These are phyloP conservation scores for Phoenix roebelenii DNA, from an alignment of 176 grass and related monocot genomes.

Conservation along the genomic window DNA sequence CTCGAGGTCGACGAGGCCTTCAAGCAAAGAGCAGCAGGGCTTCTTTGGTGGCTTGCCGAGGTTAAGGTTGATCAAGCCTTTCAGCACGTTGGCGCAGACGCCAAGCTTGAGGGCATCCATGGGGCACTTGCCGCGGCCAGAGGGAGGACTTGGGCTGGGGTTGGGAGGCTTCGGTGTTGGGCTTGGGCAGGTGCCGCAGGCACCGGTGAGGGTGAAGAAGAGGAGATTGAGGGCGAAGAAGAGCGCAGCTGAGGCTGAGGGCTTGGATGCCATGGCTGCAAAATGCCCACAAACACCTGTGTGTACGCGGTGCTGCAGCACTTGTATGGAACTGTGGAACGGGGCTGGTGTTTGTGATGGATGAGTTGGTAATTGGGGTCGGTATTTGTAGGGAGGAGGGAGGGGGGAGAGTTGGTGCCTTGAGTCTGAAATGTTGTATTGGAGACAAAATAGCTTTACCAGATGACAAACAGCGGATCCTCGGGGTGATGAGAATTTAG, in stretches of 20 bases:
- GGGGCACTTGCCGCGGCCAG: conserved; percentile 8
- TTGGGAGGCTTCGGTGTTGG: background rate
- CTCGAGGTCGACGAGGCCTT: conserved; percentile 26
- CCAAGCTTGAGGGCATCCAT: conserved; percentile 19
- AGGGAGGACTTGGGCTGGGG: background rate
- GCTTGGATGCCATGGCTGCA: conserved; percentile 24
- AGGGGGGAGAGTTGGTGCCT: too few relatives aligned
- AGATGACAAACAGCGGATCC: too few relatives aligned
- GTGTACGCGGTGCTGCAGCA: too few relatives aligned
- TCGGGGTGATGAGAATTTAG: too few relatives aligned
- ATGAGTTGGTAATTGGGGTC: too few relatives aligned
- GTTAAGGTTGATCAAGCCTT: conserved; percentile 8
- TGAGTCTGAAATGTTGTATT: too few relatives aligned
- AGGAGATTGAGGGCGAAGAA: conserved; percentile 25
- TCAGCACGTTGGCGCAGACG: conserved; percentile 23
- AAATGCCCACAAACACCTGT: background rate
- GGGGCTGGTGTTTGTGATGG: too few relatives aligned
- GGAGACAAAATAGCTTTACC: too few relatives aligned
- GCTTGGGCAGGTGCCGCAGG: conserved; percentile 15
- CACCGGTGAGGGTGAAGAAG: conserved; percentile 23
- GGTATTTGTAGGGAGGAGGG: too few relatives aligned
- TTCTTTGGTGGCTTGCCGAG: conserved; percentile 7
- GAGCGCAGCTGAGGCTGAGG: conserved; percentile 14
- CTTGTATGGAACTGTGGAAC: too few relatives aligned
- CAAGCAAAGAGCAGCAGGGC: conserved; percentile 21